Evolutionary conservation across 2,329 filamentous ascomycete genomes (phyloP).

Genomic region (Talaromyces islandicus): DNA sequence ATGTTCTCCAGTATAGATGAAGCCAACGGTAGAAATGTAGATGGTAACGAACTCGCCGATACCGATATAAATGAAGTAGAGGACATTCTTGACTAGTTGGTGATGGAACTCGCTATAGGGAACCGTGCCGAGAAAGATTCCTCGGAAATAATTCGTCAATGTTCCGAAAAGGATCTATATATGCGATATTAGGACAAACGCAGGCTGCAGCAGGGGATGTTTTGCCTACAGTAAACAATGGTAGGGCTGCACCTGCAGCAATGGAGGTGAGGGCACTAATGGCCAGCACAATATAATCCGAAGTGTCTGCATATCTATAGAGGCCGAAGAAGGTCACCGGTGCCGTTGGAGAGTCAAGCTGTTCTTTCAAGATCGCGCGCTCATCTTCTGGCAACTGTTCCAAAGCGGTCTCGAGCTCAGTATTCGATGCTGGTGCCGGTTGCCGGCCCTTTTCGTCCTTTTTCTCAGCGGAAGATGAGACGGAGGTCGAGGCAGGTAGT

Average conservation of each 20-base stretch:
- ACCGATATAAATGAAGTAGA: constrained; percentile 48
- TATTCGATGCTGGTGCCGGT: constrained; percentile 23
- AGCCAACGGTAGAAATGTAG: constrained; percentile 53
- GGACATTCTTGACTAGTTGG: neutral
- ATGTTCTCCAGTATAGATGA: constrained; percentile 53
- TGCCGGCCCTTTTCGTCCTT: constrained; percentile 19
- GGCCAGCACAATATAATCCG: constrained; percentile 58
- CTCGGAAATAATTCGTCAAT: constrained; percentile 65
- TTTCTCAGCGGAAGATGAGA: constrained; percentile 13
- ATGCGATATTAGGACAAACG: neutral
- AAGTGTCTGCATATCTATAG: constrained; percentile 63
- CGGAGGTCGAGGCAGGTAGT: constrained; percentile 17
- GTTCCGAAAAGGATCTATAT: constrained; percentile 63
- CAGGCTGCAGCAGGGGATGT: neutral
- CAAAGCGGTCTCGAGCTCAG: constrained; percentile 49
- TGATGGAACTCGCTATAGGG: constrained; percentile 18
- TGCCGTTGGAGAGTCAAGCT: constrained; percentile 60
- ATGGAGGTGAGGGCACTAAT: constrained; percentile 61
- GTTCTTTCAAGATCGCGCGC: constrained; percentile 60
- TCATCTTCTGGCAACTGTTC: constrained; percentile 60
- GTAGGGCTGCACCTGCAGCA: constrained; percentile 66
- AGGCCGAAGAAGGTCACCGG: constrained; percentile 60
- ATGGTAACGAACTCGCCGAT: constrained; percentile 53
- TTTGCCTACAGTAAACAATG: constrained; percentile 64
- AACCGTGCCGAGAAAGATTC: constrained; percentile 50